Evolutionary conservation across 2,329 filamentous ascomycete species (phyloP).

Genomic region (Monosporascus ibericus): DNA sequence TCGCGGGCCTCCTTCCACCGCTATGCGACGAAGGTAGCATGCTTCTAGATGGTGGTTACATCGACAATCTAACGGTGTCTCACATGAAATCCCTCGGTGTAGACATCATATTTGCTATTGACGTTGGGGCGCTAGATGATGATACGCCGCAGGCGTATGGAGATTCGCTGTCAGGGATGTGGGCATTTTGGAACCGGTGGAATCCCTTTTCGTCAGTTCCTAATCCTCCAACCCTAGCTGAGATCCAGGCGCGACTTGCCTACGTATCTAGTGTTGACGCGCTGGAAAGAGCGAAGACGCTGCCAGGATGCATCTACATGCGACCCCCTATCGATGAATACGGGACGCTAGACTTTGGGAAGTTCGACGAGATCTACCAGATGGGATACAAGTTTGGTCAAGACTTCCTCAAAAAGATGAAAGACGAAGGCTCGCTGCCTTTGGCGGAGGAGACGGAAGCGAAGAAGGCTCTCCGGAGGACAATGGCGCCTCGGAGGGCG

Average conservation of each 20-base stretch:
- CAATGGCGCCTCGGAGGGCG: constrained; percentile 71
- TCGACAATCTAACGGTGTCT: constrained; percentile 93
- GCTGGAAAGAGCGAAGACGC: constrained; percentile 85
- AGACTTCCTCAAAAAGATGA: constrained; percentile 69
- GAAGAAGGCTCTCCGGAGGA: constrained; percentile 69
- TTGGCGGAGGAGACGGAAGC: constrained; percentile 67
- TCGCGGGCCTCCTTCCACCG: constrained; percentile 86
- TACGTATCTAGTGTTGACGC: constrained; percentile 95
- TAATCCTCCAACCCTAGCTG: constrained; percentile 89
- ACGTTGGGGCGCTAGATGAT: constrained; percentile 89
- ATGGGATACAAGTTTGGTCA: constrained; percentile 83
- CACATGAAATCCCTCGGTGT: constrained; percentile 95
- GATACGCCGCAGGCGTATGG: constrained; percentile 88
- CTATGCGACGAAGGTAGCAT: constrained; percentile 96
- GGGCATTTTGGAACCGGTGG: constrained; percentile 94
- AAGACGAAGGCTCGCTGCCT: constrained; percentile 69
- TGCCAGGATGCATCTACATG: constrained; percentile 92
- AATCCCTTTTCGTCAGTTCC: constrained; percentile 86
- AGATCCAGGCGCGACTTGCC: constrained; percentile 90
- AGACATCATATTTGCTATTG: constrained; percentile 90
- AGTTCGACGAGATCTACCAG: constrained; percentile 94
- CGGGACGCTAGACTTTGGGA: constrained; percentile 91
- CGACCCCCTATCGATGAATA: constrained; percentile 89
- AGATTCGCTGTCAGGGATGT: constrained; percentile 89
- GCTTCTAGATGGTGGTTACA: constrained; percentile 92